Evolutionary conservation across 169 alveolate species (phyloP), one percentile per base, ranked within the genome.

Genomic region (Haemoproteus tartakovskyi): DNA sequence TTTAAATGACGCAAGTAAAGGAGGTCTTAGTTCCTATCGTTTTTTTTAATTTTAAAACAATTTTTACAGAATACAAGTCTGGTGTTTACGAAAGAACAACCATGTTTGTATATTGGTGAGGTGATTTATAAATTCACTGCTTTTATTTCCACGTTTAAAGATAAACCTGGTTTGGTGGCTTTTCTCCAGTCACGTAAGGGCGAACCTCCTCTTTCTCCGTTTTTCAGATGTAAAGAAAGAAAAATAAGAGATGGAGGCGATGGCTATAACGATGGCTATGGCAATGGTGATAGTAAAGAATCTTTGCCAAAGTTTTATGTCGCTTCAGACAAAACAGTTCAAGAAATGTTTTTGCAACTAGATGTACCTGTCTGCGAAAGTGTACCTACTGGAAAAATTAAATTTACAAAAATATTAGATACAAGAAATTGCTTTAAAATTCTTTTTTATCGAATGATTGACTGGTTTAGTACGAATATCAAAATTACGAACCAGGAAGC

Each of bases 21-120:
- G 80, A 14, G 80, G 80, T 0, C 47, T 63, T 37, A 63, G 80
- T 30, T 63, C 80, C 0, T 63, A 22, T 21, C 30, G 51, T 8
- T 14, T 63, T 63, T 63, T 0, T 41, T 63, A 21, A 48, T 50
- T 3, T 1, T 63, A 0, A 12, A 33, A 0, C 21, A 50, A 0
- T 63, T 63, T 19, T 8, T 63, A 29, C 8, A 63, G 18, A 29
- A 30, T 2, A 19, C 47, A 3, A 6, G 8, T 4, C 21, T 63
- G 11, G 52, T 63, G 5, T 63, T 63, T 18, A 50, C 3, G 21
- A 30, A 16, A 63, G 51, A 63, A 2, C 33, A 63, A 14, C 19
- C 1, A n/a, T 36, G 30, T 27, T 43, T 63, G 16, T 63, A 48
- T 24, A 50, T 63, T 8, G 80, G 80, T 6, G 80, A 63, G 51